phyloP scores from a whole-genome alignment of 2,329 filamentous ascomycete species.

The Ilyonectria sp. region DNA sequence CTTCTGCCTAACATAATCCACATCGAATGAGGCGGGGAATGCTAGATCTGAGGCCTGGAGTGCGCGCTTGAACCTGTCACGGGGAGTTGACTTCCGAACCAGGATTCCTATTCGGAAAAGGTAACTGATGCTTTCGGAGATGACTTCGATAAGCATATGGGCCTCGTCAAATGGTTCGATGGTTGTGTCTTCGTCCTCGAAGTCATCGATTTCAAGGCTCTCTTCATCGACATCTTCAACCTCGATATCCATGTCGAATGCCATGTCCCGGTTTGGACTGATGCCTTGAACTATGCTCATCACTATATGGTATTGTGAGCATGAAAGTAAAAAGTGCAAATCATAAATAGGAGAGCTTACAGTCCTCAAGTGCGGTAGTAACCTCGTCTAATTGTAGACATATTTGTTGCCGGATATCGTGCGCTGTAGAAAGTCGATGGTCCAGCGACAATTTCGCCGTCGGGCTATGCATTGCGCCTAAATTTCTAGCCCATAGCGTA shows the following conservation, averaged over 20 bases:
- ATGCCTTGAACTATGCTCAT: neutral
- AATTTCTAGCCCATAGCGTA: slow-evolving; percentile 29
- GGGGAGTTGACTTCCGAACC: slow-evolving; percentile 17
- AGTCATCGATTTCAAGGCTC: neutral
- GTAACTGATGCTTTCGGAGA: slow-evolving; percentile 25
- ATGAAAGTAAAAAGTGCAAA: neutral
- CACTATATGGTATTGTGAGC: neutral
- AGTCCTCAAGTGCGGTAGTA: slow-evolving; percentile 5
- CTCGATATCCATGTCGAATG: neutral
- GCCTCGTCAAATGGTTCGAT: neutral
- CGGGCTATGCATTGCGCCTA: slow-evolving; percentile 14
- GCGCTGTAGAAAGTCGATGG: slow-evolving; percentile 16
- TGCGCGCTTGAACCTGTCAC: slow-evolving; percentile 27
- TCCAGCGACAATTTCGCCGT: slow-evolving; percentile 24
- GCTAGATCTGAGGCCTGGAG: neutral
- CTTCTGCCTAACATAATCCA: slow-evolving; percentile 23
- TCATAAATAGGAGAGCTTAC: slow-evolving; percentile 3
- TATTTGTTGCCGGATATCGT: slow-evolving; percentile 15
- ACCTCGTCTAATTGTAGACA: slow-evolving; percentile 17
- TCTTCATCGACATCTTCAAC: neutral
- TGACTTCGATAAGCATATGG: slow-evolving; percentile 4
- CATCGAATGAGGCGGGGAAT: slow-evolving; percentile 9
- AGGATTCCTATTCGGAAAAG: slow-evolving; percentile 26
- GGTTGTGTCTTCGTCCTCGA: neutral
- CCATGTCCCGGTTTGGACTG: neutral